Evolutionary conservation across 1,284 basidiomycete species (phyloP).

Genomic region (Tremellales sp.): DNA sequence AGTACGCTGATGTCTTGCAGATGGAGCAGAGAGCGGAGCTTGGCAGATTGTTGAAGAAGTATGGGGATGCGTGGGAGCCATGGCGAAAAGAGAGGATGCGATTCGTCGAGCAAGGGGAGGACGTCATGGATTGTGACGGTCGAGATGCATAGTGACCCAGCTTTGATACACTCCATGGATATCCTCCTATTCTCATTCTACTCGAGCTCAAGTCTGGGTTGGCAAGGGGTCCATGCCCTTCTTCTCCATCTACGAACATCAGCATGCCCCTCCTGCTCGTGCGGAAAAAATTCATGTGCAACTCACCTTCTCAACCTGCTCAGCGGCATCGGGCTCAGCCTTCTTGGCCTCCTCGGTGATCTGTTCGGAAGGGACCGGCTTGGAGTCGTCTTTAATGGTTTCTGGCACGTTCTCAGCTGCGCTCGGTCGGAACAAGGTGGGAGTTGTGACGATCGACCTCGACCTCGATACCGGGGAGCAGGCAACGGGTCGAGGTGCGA

Average conservation of each 20-base stretch:
- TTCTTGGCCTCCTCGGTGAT: conserved; percentile 28
- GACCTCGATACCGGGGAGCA: not conserved
- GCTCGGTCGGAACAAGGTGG: not conserved
- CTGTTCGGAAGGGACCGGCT: conserved; percentile 23
- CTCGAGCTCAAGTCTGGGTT: conserved; percentile 23
- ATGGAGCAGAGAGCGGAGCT: conserved; percentile 80
- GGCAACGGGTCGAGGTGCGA: not conserved
- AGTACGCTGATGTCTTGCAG: too few relatives aligned
- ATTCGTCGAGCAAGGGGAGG: conserved; percentile 73
- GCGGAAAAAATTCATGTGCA: not conserved
- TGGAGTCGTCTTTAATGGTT: not conserved
- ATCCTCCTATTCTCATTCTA: not conserved
- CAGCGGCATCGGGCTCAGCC: conserved; percentile 31
- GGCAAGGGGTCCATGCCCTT: conserved; percentile 29
- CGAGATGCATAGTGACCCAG: conserved; percentile 15
- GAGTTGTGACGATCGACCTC: not conserved
- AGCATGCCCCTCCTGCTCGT: not conserved
- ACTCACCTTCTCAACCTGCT: conserved; percentile 26
- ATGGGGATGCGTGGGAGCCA: conserved; percentile 74
- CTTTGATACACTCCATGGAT: not conserved
- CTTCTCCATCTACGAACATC: conserved; percentile 23
- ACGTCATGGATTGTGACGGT: conserved; percentile 52
- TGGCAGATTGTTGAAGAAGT: conserved; percentile 69
- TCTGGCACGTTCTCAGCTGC: not conserved
- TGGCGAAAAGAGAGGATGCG: conserved; percentile 77